A percentile compares a stretch with the other conserved stretches of the same genome.
These are phyloP conservation scores for Mrakia blollopis DNA, from an alignment of 768 basidiomycete genomes.

Conservation along the genomic window DNA sequence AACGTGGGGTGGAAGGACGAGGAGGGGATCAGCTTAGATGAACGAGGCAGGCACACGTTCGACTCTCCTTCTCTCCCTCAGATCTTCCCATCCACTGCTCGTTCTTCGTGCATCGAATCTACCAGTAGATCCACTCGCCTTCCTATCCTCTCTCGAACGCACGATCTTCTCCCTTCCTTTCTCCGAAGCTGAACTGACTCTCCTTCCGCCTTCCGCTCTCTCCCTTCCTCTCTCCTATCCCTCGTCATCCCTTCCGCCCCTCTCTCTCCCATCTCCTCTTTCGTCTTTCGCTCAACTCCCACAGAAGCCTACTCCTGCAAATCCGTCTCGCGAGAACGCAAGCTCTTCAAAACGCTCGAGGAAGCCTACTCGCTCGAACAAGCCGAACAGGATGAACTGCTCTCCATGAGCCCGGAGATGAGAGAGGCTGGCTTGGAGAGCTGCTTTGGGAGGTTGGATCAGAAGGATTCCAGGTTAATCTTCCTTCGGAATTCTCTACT, in stretches of 20 bases:
- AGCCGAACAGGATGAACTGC: conserved; percentile 48
- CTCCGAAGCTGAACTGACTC: not conserved
- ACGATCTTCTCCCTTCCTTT: not conserved
- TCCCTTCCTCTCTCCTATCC: not conserved
- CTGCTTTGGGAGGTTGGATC: conserved; percentile 31
- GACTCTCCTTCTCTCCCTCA: not conserved
- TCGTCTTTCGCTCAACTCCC: not conserved
- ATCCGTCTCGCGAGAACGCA: conserved; percentile 93
- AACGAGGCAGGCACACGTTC: not conserved
- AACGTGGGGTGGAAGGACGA: conserved; percentile 3
- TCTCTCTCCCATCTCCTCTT: not conserved
- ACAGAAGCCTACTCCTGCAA: conserved; percentile 83
- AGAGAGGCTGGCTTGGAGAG: conserved; percentile 24
- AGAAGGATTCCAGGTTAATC: conserved; percentile 27
- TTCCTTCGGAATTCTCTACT: too few relatives aligned
- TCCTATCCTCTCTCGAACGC: not conserved
- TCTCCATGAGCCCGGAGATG: conserved; percentile 26
- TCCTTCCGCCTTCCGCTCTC: not conserved
- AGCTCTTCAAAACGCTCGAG: conserved; percentile 88
- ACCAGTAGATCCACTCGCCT: not conserved
- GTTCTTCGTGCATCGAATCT: not conserved
- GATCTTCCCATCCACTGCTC: conserved; percentile 5
- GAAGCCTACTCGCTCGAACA: conserved; percentile 65
- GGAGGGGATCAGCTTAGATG: not conserved
- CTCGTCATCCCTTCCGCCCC: too few relatives aligned